Evolutionary conservation across 306 rosid genomes (phyloP), one percentile per base, ranked within the genome.

Genomic region (Benincasa hispida): DNA sequence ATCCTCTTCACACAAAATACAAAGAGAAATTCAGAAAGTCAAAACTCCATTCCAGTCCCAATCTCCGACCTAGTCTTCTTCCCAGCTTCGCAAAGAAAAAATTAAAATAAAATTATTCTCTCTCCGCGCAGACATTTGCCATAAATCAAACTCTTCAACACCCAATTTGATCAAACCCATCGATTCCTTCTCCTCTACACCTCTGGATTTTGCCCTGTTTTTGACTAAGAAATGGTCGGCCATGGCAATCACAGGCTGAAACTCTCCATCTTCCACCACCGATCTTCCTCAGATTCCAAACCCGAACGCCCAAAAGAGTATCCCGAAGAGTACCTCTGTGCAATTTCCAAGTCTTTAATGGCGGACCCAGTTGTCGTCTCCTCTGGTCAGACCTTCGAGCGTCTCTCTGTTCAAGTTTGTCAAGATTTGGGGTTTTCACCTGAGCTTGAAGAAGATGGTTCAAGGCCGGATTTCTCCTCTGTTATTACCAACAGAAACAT

Each of bases 301-400:
- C 72, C 17, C 10, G 76, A 67, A 6, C 68, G 69, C 55, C 53
- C 53, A 0, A 76, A 74, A 50, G 84, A 77, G 0, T 85, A 91
- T 14, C 96, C 92, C 0, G 80, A 82, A 24, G 99, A 95, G 51
- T 87, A 88, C 59, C 27, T 86, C 3, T 95, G 99, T 79, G 90
- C 88, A 0, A 86, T 95, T 73, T 80, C 92, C n/a, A 86, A 88
- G 0, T 77, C 84, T 0, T 63, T 95, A 72, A 92, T 95, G 98
- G 89, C 89, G 35, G 98, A 95, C 90, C 99, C 98, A 3, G 98
- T 95, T 8, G 88, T 95, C 18, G 93, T 92, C 21, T 27, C 96
- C 35, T 90, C 99, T 7, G 98, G 98, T 9, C 98, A 95, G 61
- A 91, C 99, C 25, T 95, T 89, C 77, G 99, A 95, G 69, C 92